Conservation (phyloP, 163 green algal species). For the Chlorella variabilis region DNA sequence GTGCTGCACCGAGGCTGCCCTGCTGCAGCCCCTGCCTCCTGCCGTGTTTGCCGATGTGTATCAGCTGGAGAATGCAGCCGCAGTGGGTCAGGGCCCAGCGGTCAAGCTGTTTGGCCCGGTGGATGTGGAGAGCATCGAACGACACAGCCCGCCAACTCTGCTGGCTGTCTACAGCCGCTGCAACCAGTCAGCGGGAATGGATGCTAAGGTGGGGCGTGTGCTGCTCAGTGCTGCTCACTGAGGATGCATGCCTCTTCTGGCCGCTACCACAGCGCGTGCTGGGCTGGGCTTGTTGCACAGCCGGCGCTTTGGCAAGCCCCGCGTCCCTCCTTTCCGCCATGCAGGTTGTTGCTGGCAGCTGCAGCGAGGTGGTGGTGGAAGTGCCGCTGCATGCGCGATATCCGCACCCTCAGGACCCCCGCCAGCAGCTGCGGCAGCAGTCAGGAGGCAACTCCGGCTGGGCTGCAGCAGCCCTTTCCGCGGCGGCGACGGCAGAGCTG, state of each 20-base stretch:
- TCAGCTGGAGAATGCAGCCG: slow-evolving; percentile 28
- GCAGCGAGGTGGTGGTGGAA: neutral
- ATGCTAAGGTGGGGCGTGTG: neutral
- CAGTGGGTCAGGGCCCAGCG: slow-evolving; percentile 7
- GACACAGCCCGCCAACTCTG: slow-evolving; percentile 5
- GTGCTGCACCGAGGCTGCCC: neutral
- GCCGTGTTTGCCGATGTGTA: slow-evolving; percentile 40
- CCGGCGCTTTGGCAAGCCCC: too few relatives aligned
- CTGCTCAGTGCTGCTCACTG: neutral
- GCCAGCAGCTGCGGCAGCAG: neutral
- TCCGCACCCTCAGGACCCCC: neutral
- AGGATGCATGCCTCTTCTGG: too few relatives aligned
- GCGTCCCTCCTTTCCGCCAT: too few relatives aligned
- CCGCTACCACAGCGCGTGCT: too few relatives aligned
- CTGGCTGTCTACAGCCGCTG: slow-evolving; percentile 4
- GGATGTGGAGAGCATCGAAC: slow-evolving; percentile 48
- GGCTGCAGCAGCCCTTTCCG: neutral
- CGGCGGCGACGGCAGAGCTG: neutral
- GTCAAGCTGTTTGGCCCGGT: slow-evolving; percentile 34
- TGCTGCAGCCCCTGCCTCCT: slow-evolving; percentile 40
- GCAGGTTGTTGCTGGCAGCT: too few relatives aligned
- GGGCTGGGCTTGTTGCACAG: too few relatives aligned
- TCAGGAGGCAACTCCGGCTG: neutral
- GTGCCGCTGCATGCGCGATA: slow-evolving; percentile 36
- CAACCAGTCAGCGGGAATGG: neutral